Evolutionary conservation across 306 rosid species (phyloP), one percentile per base, ranked within the genome.

Genomic region (Parietaria judaica): DNA sequence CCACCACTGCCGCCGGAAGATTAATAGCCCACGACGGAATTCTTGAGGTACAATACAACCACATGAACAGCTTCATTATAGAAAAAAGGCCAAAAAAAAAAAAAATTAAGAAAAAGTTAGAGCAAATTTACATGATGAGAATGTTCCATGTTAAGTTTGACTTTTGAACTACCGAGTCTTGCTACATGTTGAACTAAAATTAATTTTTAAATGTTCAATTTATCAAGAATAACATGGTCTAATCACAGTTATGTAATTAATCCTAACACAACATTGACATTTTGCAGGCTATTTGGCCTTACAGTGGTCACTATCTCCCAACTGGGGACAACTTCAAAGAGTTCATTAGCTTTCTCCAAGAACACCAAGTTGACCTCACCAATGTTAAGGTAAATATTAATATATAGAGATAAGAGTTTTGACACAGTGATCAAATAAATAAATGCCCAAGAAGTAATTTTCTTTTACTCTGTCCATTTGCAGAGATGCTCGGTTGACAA

Each of bases 241-340:
- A 23, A 23, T 23, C 2, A 23, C 31, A 23, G 1, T 23, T 23
- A 23, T 23, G 31, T 23, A 23, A 23, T 23, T 23, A 23, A 23
- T 23, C 31, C 31, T 23, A 23, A 23, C 31, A 23, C 31, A 23
- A 23, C 31, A 23, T 41, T 8, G 7, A 41, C 45, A 7, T n/a
- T 51, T 15, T 50, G 8, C 55, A 80, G 85, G 82, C 80, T 53
- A 77, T 80, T 60, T 80, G 82, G 78, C 80, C 82, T 37, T 80
- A 77, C 78, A 77, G 80, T 65, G 82, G 85, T 36, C 82, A 74
- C 69, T 80, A 77, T 47, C 78, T 80, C 57, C 85, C 82, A 70
- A 80, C 85, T 0, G 73, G 65, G 61, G 79, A 80, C 71, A 80
- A 74, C 59, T 77, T 77, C 71, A 77, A 62, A 53, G 80, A 74